Base-by-base conservation (phyloP, 495 filamentous ascomycete species). In the Neurospora sp. region DNA sequence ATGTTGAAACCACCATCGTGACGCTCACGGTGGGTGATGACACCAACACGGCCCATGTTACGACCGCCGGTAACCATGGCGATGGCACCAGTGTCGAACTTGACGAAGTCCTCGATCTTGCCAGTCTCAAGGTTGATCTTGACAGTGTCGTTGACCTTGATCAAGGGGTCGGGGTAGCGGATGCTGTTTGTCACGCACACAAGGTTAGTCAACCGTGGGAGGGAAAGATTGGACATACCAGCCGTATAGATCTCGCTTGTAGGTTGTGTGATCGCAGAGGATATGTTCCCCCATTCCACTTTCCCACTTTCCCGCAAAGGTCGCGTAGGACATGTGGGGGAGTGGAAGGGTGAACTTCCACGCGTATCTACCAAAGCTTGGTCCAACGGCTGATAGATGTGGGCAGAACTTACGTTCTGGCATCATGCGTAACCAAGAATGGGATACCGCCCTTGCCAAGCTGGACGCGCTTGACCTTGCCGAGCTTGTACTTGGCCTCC, bases 361-460 rank as follows among this genome's bases (percentile, higher is more conserved):
- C 69, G 74, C 85, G 84, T 86, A 88, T 91, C 90, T 87, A 90
- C 93, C 92, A 94, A 95, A 95, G 88, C 92, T 95, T 96, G 93
- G 92, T 94, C 94, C 93, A 96, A 97, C 94, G 94, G 90, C 94
- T 97, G 94, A 97, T 91, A 93, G 94, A 95, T 92, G 89, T 91
- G 88, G 90, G 90, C 86, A 92, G 88, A 90, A 90, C 95, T 96
- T 87, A 98, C 95, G 96, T 99, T 93, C 96, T 91, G 87, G 96
- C 96, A 93, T 99, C 96, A 91, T 98, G 96, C 93, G 96, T 98
- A 92, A 98, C 96, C 93, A 98, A 97, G 93, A 97, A 98, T 93
- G 96, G 96, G 90, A 99, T 96, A 87, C 95, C 96, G 87, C 96
- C 96, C 85, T 93, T 93, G 89, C 96, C 96, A 80, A 99, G 91